Evolutionary conservation across 2,329 filamentous ascomycete species (phyloP).

Genomic region (Monosporascus sp.): DNA sequence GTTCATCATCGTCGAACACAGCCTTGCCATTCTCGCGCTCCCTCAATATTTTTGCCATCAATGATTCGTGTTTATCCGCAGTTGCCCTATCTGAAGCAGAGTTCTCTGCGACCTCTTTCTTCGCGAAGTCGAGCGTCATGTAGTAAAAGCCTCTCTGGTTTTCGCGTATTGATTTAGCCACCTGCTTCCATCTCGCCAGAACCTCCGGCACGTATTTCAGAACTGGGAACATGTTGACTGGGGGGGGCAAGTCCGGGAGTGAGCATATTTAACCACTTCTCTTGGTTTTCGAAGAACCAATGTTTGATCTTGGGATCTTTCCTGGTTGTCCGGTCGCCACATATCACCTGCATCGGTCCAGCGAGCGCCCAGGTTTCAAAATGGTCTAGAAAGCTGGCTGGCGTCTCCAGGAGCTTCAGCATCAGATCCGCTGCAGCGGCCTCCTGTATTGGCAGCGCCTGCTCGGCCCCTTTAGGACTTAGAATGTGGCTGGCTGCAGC

Average conservation of each 20-base stretch:
- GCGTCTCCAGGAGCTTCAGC: slow-evolving; percentile 1
- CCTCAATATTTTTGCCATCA: slow-evolving; percentile 5
- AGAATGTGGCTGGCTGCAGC: slow-evolving; percentile 1
- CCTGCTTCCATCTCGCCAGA: slow-evolving; percentile 6
- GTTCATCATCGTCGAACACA: slow-evolving; percentile 6
- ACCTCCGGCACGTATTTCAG: slow-evolving; percentile 5
- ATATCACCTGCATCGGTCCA: slow-evolving; percentile 3
- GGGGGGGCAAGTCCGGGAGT: slow-evolving; percentile 5
- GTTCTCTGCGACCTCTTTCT: background rate
- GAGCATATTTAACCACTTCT: slow-evolving; percentile 5
- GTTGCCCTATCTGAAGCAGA: background rate
- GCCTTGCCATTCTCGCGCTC: slow-evolving; percentile 6
- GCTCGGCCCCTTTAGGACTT: background rate
- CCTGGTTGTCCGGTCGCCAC: slow-evolving; percentile 2
- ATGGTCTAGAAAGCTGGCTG: slow-evolving; percentile 1
- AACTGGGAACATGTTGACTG: slow-evolving; percentile 7
- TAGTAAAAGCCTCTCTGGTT: slow-evolving; percentile 6
- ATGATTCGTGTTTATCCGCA: background rate
- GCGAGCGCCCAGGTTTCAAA: slow-evolving; percentile 3
- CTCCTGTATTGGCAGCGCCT: slow-evolving; percentile 1
- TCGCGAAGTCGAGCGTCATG: slow-evolving; percentile 6
- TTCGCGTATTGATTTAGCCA: background rate
- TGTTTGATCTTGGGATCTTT: slow-evolving; percentile 1
- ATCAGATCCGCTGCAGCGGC: slow-evolving; percentile 2
- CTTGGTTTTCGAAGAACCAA: slow-evolving; percentile 5